A percentile compares a stretch with the other conserved stretches of the same genome.
Evolutionary conservation across 2,329 filamentous ascomycete genomes (phyloP).

Genomic region (Ascochyta lentis): DNA sequence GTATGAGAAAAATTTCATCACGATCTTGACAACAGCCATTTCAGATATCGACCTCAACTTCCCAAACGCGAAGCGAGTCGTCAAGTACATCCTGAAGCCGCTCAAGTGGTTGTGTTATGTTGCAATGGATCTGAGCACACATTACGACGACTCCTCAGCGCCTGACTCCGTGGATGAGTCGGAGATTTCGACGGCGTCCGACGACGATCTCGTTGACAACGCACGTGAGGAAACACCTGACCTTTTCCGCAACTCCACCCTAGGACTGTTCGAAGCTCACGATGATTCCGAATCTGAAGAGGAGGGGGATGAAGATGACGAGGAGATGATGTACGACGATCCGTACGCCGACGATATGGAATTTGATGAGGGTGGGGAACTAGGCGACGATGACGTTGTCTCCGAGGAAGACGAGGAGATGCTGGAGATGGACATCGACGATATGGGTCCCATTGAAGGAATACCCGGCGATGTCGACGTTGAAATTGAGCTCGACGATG

Average conservation of each 20-base stretch:
- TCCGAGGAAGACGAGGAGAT: constrained; percentile 88
- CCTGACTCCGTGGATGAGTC: constrained; percentile 76
- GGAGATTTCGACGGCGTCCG: constrained; percentile 90
- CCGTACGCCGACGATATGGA: constrained; percentile 91
- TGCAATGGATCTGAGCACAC: constrained; percentile 83
- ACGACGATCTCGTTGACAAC: constrained; percentile 82
- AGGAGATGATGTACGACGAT: constrained; percentile 80
- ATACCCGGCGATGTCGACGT: constrained; percentile 72
- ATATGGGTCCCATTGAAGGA: constrained; percentile 76
- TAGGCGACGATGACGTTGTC: constrained; percentile 73
- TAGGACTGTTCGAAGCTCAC: constrained; percentile 90
- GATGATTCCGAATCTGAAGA: constrained; percentile 80
- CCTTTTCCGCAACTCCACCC: constrained; percentile 92
- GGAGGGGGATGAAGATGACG: constrained; percentile 67
- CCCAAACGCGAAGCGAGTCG: constrained; percentile 87
- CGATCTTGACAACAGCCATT: constrained; percentile 86
- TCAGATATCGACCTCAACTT: constrained; percentile 96
- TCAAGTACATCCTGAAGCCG: constrained; percentile 94
- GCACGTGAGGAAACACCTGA: constrained; percentile 85
- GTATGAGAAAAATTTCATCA: constrained; percentile 97
- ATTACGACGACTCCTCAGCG: constrained; percentile 73
- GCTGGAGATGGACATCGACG: constrained; percentile 79
- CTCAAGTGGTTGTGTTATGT: constrained; percentile 86
- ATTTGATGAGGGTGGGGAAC: constrained; percentile 74
- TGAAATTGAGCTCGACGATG: constrained; percentile 83